Base-by-base conservation (phyloP, 306 rosid genomes). In the Hippophae tibetana region DNA sequence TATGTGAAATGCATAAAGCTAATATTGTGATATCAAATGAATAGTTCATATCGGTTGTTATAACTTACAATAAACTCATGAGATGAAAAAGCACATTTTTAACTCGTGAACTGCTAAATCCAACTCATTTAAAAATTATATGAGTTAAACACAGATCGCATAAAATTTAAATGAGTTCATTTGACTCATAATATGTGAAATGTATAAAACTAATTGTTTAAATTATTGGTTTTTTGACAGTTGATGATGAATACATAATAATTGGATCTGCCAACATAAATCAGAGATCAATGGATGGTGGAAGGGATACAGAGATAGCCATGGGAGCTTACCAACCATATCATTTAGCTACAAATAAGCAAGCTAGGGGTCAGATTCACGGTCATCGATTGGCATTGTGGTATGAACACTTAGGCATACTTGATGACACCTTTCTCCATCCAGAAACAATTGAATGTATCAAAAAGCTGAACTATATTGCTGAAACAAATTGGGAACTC, bases 291-390 rank as follows among this genome's bases (percentile, higher is more conserved):
- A 79, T 79, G 81, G 81, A 79, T 57, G 84, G 84, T 7, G 74
- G 69, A 1, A 54, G 84, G 61, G 84, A 79, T 48, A 43, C 84
- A 0, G 84, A 79, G 72, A 79, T 79, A 27, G 81, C 78, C 43
- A 77, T 81, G 80, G 86, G 86, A 44, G 80, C 74, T 54, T 77
- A 58, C 69, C 83, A 81, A 57, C 86, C 86, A 12, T n/a, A 63
- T 51, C 79, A 78, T 27, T 67, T 81, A 7, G 68, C 83, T 4
- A 60, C 52, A 6, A 50, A 13, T 10, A 42, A 62, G 58, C 69
- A 69, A n/a, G 78, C 80, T 41, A 50, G 71, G 58, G 84, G 84
- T n/a, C 81, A 72, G n/a, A 69, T 81, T 14, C 81, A 81, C 48
- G 84, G 81, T 57, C 75, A 78, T 13, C 60, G 86, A 69, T 55